Evolutionary conservation across 176 grass and related monocot species (phyloP).

Genomic region (Puya raimondii): DNA sequence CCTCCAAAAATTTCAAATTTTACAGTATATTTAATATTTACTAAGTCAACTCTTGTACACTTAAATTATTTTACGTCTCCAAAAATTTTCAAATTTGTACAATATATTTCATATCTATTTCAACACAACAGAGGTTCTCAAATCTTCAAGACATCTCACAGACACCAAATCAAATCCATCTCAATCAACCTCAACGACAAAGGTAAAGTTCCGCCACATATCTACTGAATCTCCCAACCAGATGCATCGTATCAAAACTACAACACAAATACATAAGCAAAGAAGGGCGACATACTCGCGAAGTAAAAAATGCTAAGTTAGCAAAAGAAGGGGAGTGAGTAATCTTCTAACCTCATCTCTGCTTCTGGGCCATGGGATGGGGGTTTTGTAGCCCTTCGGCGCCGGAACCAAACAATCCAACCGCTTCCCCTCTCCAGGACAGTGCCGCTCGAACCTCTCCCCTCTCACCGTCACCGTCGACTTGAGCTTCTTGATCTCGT

Average conservation of each 20-base stretch:
- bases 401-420: slow-evolving; percentile 64
- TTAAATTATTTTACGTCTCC: too few relatives aligned
- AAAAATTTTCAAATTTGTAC: too few relatives aligned
- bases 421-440: slow-evolving; percentile 49
- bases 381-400: slow-evolving; percentile 64
- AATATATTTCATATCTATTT: too few relatives aligned
- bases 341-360: slow-evolving; percentile 70
- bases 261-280: not conserved
- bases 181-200: too few relatives aligned
- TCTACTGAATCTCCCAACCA: too few relatives aligned
- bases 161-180: too few relatives aligned
- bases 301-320: not conserved
- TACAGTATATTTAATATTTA: too few relatives aligned
- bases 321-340: slow-evolving; percentile 13
- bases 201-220: too few relatives aligned
- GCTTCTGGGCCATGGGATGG: slow-evolving; percentile 80
- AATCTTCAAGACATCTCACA: too few relatives aligned
- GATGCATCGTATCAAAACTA: not conserved
- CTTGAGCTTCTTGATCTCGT: slow-evolving; percentile 55
- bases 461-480: slow-evolving; percentile 47
- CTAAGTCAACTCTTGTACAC: too few relatives aligned
- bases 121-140: too few relatives aligned
- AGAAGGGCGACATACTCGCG: not conserved
- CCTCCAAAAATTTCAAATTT: too few relatives aligned
- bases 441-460: slow-evolving; percentile 83